phyloP scores from a whole-genome alignment of 73 alveolate species.

The Diophrys sp. region DNA sequence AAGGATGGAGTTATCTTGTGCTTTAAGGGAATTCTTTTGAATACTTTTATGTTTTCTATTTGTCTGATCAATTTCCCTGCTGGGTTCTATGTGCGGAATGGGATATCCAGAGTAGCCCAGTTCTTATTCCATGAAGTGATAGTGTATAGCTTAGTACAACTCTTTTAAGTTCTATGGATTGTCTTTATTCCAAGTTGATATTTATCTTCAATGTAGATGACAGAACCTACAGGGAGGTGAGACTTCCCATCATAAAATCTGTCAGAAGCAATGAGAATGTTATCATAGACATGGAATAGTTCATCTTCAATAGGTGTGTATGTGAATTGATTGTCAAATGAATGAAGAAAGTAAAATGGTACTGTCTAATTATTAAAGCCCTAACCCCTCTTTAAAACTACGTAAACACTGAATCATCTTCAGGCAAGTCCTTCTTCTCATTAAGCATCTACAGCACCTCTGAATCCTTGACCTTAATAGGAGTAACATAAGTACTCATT shows the following conservation, averaged over 20 bases:
- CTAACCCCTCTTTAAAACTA: background rate
- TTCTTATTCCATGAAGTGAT: background rate
- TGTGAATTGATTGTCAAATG: background rate
- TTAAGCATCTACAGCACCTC: background rate
- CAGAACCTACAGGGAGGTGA: background rate
- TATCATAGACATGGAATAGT: background rate
- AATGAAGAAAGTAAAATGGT: background rate
- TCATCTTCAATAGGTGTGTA: background rate
- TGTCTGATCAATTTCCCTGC: background rate
- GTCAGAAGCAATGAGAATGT: background rate
- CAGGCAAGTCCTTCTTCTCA: background rate
- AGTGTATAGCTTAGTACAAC: background rate
- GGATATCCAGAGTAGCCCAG: background rate
- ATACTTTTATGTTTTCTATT: background rate
- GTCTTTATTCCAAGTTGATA: background rate
- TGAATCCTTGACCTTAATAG: background rate
- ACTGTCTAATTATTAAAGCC: no score
- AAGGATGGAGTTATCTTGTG: no score
- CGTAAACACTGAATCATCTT: no score
- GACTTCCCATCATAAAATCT: background rate
- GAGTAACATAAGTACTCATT: background rate
- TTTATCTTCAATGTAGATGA: background rate
- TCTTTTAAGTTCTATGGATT: background rate
- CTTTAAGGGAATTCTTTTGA: background rate
- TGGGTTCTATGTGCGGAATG: background rate